Evolutionary conservation across 163 green algal species (phyloP).

Genomic region (Scenedesmus sp.): DNA sequence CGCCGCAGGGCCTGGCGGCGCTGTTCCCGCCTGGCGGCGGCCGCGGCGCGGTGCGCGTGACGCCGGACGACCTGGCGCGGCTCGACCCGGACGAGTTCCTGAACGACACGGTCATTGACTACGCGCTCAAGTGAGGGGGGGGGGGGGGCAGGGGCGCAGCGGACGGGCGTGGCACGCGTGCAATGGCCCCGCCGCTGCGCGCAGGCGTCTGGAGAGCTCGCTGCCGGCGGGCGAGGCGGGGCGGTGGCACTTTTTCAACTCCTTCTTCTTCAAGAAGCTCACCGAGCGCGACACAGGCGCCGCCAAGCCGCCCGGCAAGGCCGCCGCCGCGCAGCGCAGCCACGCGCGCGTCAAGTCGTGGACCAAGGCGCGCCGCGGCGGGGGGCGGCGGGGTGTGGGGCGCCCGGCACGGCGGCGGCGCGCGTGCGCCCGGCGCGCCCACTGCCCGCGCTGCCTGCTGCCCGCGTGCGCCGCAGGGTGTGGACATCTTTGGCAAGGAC

Average conservation of each 20-base stretch:
- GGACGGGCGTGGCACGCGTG: too few relatives aligned
- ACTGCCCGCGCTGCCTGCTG: too few relatives aligned
- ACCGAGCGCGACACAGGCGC: conserved; percentile 59
- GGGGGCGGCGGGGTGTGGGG: too few relatives aligned
- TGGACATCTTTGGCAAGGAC: conserved; percentile 93
- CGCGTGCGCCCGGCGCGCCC: too few relatives aligned
- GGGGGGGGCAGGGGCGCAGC: neutral
- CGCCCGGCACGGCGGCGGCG: too few relatives aligned
- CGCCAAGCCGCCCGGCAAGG: neutral
- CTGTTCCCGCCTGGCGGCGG: conserved; percentile 27
- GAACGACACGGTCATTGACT: conserved; percentile 95
- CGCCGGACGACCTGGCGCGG: conserved; percentile 70
- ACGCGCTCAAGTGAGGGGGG: conserved; percentile 71
- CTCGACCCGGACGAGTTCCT: conserved; percentile 87
- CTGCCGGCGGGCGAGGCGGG: conserved; percentile 1
- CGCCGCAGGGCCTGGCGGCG: conserved; percentile 12
- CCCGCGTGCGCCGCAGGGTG: too few relatives aligned
- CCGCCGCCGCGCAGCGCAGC: conserved; percentile 44
- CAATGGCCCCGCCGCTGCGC: too few relatives aligned
- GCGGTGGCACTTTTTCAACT: conserved; percentile 93
- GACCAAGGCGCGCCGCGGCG: conserved; percentile 89
- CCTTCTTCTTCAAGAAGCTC: conserved; percentile 97
- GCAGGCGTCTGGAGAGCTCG: conserved; percentile 61
- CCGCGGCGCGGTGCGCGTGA: conserved; percentile 48
- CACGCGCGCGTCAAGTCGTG: conserved; percentile 87